Conservation (phyloP, 345 rosid genomes). For the Hirschfeldia incana region DNA sequence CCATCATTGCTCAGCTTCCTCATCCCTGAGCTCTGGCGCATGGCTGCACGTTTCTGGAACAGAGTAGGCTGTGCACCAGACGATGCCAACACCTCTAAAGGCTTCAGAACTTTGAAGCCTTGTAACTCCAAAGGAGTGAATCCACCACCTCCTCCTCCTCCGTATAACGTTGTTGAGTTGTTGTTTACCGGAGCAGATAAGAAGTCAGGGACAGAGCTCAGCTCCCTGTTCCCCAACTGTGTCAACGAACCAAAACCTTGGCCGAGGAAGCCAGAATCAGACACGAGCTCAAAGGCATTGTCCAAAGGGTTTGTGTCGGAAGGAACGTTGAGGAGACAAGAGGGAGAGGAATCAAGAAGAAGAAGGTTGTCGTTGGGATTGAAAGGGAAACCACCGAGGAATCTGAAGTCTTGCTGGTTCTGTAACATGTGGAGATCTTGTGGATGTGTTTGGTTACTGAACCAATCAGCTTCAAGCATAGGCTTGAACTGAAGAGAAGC, state of each 20-base stretch:
- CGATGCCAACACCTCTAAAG: background rate
- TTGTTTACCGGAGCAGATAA: too few relatives aligned
- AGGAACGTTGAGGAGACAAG: background rate
- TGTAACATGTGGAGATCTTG: background rate
- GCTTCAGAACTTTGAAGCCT: background rate
- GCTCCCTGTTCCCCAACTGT: background rate
- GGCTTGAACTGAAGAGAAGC: background rate
- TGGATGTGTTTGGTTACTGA: background rate
- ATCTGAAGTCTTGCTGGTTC: background rate
- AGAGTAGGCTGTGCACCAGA: background rate
- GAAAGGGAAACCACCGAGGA: background rate
- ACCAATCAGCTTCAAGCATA: background rate
- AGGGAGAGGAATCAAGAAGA: background rate
- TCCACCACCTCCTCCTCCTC: background rate
- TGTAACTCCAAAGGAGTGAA: background rate
- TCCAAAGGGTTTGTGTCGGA: background rate
- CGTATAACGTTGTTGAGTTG: too few relatives aligned
- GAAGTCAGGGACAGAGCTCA: too few relatives aligned
- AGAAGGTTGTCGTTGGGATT: background rate
- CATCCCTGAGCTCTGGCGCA: background rate
- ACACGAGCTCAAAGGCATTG: background rate
- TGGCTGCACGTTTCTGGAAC: background rate
- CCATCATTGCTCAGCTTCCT: background rate
- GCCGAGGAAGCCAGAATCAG: background rate
- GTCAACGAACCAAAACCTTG: background rate